These are phyloP conservation scores for Sarcodon aspratus DNA, from an alignment of 768 basidiomycete species.

Conservation along the genomic window DNA sequence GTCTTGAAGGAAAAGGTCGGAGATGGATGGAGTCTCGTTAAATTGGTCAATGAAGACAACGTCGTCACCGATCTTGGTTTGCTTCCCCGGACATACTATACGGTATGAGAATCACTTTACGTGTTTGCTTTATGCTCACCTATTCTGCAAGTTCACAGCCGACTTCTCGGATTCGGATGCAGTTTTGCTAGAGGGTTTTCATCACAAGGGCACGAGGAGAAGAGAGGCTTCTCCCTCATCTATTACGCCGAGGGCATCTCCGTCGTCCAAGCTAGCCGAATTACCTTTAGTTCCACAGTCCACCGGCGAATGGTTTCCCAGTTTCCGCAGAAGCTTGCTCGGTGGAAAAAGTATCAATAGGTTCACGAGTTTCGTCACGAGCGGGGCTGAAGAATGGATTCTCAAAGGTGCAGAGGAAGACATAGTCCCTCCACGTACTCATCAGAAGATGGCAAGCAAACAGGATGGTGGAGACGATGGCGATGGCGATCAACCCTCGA, in stretches of 20 bases:
- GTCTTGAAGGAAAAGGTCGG: conserved; percentile 62
- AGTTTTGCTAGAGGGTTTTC: background rate
- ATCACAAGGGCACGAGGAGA: conserved; percentile 6
- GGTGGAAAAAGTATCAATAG: conserved; percentile 72
- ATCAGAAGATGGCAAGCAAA: conserved; percentile 4
- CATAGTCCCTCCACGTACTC: conserved; percentile 9
- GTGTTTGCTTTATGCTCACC: background rate
- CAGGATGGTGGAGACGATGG: conserved; percentile 26
- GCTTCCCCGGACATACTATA: conserved; percentile 62
- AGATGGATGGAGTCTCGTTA: conserved; percentile 76
- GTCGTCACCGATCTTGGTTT: conserved; percentile 46
- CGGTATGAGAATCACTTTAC: conserved; percentile 30
- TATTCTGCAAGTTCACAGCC: conserved; percentile 42
- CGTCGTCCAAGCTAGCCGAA: conserved; percentile 12
- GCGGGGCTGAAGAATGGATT: conserved; percentile 76
- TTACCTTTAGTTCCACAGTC: conserved; percentile 46
- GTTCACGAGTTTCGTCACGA: conserved; percentile 82
- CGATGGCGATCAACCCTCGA: conserved; percentile 14
- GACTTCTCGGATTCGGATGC: conserved; percentile 38
- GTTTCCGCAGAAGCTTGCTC: conserved; percentile 58
- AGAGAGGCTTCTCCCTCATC: conserved; percentile 31
- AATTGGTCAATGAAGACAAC: conserved; percentile 21
- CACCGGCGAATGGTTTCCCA: conserved; percentile 72
- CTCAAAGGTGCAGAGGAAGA: conserved; percentile 48
- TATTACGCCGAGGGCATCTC: conserved; percentile 36